Base-by-base conservation (phyloP, 345 rosid species). In the Populus alba region DNA sequence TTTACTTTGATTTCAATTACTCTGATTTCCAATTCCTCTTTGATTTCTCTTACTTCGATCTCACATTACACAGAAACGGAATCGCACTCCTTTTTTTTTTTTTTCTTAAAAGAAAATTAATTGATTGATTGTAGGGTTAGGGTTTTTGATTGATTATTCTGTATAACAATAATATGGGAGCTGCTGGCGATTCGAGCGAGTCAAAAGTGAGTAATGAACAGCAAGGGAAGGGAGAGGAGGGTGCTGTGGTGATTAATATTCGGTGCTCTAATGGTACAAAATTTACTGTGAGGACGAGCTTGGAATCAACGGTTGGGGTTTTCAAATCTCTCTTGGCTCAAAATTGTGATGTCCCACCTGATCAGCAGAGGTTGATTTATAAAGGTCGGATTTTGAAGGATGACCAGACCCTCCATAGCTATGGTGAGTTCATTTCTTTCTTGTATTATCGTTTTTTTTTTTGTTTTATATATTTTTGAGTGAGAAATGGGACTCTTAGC, bases 321-420 rank as follows among this genome's bases (percentile, higher is more conserved):
- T 89, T 92, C 84, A 92, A 92, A 78, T 83, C 74, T 47, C 38
- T 89, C 43, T 80, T 91, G 81, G 91, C 94, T n/a, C 86, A 80
- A 83, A 89, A 75, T 75, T 87, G 92, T 78, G 95, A 90, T n/a
- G 83, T 89, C 18, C 94, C 94, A 27, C 91, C 94, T 25, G 86
- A 91, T 76, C 95, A 91, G 80, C 97, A 91, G 84, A 88, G 94
- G 5, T 74, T 92, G 91, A 92, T 92, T 86, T 92, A 91, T 75
- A 92, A 91, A 77, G 95, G 97, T 20, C 97, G 97, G 76, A 91
- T 92, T 78, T 84, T 92, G 75, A 92, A 92, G 82, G 97, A 92
- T 75, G 95, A 89, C 75, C 92, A 90, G 71, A 80, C 91, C 49
- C 94, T 92, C n/a, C 84, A 77, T 45, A 90, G 91, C 82, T 92